phyloP scores from a whole-genome alignment of 441 rosid genomes.

The Viola pubescens region DNA sequence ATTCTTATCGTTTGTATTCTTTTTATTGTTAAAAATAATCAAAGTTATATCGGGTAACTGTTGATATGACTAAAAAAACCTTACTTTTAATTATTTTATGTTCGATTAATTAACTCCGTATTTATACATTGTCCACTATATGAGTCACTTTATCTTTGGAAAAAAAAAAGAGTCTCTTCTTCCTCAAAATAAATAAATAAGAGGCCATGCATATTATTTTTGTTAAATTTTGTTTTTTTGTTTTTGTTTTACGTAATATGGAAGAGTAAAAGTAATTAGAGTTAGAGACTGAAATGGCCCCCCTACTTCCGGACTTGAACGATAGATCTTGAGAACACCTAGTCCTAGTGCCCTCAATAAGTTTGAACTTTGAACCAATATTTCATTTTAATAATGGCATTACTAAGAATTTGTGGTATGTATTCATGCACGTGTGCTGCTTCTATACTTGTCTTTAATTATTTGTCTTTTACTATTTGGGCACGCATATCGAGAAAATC shows the following conservation, averaged over 20 bases:
- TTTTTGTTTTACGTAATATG: not conserved
- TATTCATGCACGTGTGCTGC: conserved; percentile 35
- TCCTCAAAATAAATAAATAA: no score
- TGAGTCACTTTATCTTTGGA: not conserved
- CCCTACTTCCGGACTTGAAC: conserved; percentile 16
- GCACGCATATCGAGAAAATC: no score
- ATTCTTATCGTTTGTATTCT: no score
- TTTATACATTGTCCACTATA: no score
- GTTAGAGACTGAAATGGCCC: conserved; percentile 24
- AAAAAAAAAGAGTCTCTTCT: not conserved
- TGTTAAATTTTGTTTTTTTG: conserved; percentile 5
- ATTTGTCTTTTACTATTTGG: not conserved
- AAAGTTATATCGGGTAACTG: no score
- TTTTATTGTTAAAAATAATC: no score
- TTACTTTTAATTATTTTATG: not conserved
- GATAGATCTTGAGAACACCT: no score
- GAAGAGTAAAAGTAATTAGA: conserved; percentile 17
- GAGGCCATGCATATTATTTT: no score
- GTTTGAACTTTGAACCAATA: conserved; percentile 18
- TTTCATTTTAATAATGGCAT: conserved; percentile 15
- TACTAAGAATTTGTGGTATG: conserved; percentile 38
- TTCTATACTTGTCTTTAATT: conserved; percentile 1
- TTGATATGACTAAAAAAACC: no score
- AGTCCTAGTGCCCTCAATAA: conserved; percentile 27
- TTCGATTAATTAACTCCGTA: no score